A percentile compares a stretch with the other conserved stretches of the same genome.
Evolutionary conservation across 768 basidiomycete genomes (phyloP).

Genomic region (Thelephora ganbajun): DNA sequence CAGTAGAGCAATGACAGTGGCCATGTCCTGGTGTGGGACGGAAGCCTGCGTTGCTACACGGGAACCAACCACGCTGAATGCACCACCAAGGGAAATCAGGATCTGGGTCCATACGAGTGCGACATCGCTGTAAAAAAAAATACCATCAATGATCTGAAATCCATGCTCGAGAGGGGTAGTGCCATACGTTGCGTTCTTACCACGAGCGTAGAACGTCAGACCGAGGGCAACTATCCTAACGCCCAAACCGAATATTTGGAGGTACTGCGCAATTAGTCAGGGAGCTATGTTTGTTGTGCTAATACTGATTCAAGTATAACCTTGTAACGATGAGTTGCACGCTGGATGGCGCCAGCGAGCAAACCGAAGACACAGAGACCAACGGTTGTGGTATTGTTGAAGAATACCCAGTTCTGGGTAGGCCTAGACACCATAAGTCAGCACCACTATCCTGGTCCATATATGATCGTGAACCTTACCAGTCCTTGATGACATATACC

Average conservation of each 20-base stretch:
- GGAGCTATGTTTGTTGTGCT: neutral
- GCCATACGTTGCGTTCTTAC: conserved; percentile 11
- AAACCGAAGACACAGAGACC: conserved; percentile 34
- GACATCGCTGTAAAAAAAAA: conserved; percentile 5
- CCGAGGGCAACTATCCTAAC: conserved; percentile 18
- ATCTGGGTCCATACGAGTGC: conserved; percentile 33
- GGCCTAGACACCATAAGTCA: conserved; percentile 9
- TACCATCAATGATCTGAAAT: too few relatives aligned
- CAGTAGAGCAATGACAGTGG: conserved; percentile 32
- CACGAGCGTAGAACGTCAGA: conserved; percentile 16
- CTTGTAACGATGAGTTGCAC: conserved; percentile 30
- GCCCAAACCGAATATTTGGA: conserved; percentile 25
- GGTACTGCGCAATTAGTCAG: conserved; percentile 4
- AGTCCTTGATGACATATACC: conserved; percentile 15
- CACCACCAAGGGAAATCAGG: conserved; percentile 37
- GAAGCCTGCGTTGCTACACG: conserved; percentile 32
- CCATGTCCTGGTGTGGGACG: conserved; percentile 37
- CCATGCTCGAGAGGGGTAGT: neutral
- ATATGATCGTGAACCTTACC: conserved; percentile 4
- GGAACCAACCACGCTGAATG: conserved; percentile 30
- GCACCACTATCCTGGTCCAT: too few relatives aligned
- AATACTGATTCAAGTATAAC: neutral
- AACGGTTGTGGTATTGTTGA: conserved; percentile 26
- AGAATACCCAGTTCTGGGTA: conserved; percentile 21
- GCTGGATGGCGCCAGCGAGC: conserved; percentile 29